These are phyloP conservation scores for Coemansia sp. DNA, from an alignment of 192 early-diverging fungal genomes.

Conservation along the genomic window DNA sequence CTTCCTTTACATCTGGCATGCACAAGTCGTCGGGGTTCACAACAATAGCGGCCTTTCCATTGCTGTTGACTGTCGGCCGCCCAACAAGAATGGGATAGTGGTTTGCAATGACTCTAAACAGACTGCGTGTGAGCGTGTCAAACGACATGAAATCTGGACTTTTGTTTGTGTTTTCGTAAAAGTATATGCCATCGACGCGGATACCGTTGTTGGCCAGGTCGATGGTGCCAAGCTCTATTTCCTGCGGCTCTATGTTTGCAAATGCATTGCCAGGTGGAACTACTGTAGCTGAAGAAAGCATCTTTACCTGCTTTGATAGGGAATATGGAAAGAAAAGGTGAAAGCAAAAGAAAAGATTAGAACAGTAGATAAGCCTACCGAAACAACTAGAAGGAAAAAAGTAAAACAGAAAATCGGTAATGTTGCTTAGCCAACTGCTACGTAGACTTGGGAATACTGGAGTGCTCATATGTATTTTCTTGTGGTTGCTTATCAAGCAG, in stretches of 20 bases:
- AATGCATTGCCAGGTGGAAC: not conserved
- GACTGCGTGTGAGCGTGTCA: constrained; percentile 25
- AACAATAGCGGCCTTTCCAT: constrained; percentile 27
- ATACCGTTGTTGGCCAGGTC: constrained; percentile 40
- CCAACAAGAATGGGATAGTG: constrained; percentile 47
- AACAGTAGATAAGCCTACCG: not conserved
- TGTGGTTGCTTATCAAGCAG: not conserved
- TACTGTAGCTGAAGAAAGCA: not conserved
- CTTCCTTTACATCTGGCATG: constrained; percentile 40
- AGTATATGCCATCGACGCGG: constrained; percentile 26
- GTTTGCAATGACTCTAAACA: constrained; percentile 36
- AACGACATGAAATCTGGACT: constrained; percentile 32
- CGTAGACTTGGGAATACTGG: not conserved
- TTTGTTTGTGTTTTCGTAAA: constrained; percentile 23
- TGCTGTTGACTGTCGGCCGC: constrained; percentile 20
- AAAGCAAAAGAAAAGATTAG: no score
- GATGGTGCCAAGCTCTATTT: constrained; percentile 34
- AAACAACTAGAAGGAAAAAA: not conserved
- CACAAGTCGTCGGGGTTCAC: constrained; percentile 36
- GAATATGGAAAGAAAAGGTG: no score
- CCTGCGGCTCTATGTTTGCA: constrained; percentile 25
- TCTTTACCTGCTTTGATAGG: not conserved
- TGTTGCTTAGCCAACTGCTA: not conserved
- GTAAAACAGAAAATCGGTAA: not conserved
- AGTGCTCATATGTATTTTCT: not conserved